Evolutionary conservation across 2,329 filamentous ascomycete species (phyloP).

Genomic region (Clarireedia monteithiana): DNA sequence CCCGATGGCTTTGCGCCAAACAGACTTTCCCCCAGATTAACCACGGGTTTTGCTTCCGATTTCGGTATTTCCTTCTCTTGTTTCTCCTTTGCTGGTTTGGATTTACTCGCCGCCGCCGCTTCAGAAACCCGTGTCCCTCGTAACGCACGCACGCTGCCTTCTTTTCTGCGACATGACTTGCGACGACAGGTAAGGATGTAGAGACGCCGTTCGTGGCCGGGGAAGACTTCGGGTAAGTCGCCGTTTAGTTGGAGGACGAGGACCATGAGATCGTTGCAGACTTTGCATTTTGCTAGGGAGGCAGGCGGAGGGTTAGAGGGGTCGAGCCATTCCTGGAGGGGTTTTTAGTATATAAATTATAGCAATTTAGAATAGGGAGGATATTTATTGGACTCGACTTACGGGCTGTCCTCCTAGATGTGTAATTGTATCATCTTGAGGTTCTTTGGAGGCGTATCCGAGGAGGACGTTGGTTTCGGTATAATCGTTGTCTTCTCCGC

Average conservation of each 20-base stretch:
- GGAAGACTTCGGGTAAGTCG: constrained; percentile 79
- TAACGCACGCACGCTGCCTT: constrained; percentile 71
- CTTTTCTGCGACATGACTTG: constrained; percentile 71
- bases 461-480: constrained; percentile 82
- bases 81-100: constrained; percentile 16
- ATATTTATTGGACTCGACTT: constrained; percentile 31
- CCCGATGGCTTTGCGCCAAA: constrained; percentile 54
- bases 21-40: constrained; percentile 55
- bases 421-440: constrained; percentile 70
- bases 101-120: background rate
- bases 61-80: constrained; percentile 24
- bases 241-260: constrained; percentile 86
- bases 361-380: background rate
- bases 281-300: constrained; percentile 73
- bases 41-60: constrained; percentile 18
- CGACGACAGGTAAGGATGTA: constrained; percentile 79
- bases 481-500: constrained; percentile 58
- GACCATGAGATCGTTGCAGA: constrained; percentile 76
- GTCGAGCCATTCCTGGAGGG: constrained; percentile 71
- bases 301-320: constrained; percentile 63
- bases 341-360: background rate
- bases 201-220: constrained; percentile 76
- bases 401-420: constrained; percentile 84
- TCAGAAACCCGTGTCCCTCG: constrained; percentile 52
- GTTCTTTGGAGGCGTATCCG: constrained; percentile 76